Evolutionary conservation across 106 monocot species (phyloP).

Genomic region (Iris macrosiphon): DNA sequence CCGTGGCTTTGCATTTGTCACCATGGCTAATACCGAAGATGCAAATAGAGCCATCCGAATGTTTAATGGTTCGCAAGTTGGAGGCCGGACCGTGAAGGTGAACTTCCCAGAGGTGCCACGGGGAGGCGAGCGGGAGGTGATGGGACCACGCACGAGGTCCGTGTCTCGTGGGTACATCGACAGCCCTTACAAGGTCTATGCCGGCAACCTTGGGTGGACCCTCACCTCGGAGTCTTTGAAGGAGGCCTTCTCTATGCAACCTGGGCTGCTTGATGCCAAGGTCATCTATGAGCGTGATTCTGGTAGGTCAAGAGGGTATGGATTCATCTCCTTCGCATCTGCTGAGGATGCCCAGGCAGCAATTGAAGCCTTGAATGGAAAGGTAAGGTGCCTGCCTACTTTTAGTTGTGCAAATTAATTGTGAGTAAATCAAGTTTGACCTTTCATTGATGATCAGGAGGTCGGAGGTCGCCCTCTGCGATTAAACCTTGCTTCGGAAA

Average conservation of each 20-base stretch:
- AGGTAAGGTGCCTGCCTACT: constrained; percentile 33
- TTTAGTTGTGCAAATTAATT: neutral
- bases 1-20: constrained; percentile 93
- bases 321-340: constrained; percentile 68
- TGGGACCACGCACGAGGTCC: constrained; percentile 27
- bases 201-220: constrained; percentile 78
- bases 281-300: constrained; percentile 72
- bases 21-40: constrained; percentile 51
- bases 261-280: constrained; percentile 67
- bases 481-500: constrained; percentile 35
- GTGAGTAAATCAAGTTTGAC: no score
- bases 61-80: constrained; percentile 76
- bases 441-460: constrained; percentile 47
- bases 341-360: constrained; percentile 52
- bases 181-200: constrained; percentile 78
- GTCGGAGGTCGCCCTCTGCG: constrained; percentile 66
- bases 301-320: constrained; percentile 74
- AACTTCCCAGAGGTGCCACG: constrained; percentile 96
- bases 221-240: constrained; percentile 50
- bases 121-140: constrained; percentile 77
- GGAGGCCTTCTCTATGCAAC: constrained; percentile 37
- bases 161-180: constrained; percentile 35
- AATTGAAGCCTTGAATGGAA: constrained; percentile 60
- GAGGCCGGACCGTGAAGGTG: constrained; percentile 75
- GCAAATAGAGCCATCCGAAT: constrained; percentile 66